Percentiles rank a stretch among this genome's conserved stretches.
These are phyloP conservation scores for Truncatella angustata DNA, from an alignment of 2,329 filamentous ascomycete species.

Conservation along the genomic window DNA sequence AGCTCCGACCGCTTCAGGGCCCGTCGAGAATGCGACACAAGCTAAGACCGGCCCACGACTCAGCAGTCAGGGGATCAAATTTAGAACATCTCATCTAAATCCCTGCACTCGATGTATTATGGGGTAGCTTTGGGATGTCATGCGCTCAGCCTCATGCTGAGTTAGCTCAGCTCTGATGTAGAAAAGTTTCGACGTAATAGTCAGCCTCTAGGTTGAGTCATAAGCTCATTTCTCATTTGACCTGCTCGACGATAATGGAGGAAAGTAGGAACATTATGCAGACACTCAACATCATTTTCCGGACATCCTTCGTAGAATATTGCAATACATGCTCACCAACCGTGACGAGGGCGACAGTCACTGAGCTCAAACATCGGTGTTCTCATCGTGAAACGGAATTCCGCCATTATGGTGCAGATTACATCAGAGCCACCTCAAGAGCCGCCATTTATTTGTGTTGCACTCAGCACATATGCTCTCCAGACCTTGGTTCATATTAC, in stretches of 20 bases:
- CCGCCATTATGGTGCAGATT: conserved; percentile 5
- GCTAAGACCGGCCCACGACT: background rate
- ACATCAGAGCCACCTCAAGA: conserved; percentile 7
- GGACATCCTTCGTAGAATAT: too few species aligned
- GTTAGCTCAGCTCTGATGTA: background rate
- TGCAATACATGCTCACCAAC: too few species aligned
- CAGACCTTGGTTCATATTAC: background rate
- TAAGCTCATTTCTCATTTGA: too few species aligned
- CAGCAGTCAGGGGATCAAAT: background rate
- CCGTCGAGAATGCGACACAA: background rate
- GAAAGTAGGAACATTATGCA: too few species aligned
- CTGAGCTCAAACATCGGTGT: too few species aligned
- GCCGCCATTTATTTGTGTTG: conserved; percentile 5
- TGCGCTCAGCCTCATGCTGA: conserved; percentile 8
- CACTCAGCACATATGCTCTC: background rate
- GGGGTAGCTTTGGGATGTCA: background rate
- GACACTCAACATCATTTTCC: too few species aligned
- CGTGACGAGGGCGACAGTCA: too few species aligned
- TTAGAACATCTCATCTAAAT: conserved; percentile 9
- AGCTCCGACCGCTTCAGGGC: background rate
- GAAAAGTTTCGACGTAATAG: too few species aligned
- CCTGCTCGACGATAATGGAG: background rate
- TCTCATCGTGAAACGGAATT: background rate
- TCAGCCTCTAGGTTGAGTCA: too few species aligned
- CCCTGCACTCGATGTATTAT: conserved; percentile 5